Evolutionary conservation across 371 early-diverging fungal species (phyloP), one percentile per base, ranked within the genome.

Genomic region (Mortierella sp.): DNA sequence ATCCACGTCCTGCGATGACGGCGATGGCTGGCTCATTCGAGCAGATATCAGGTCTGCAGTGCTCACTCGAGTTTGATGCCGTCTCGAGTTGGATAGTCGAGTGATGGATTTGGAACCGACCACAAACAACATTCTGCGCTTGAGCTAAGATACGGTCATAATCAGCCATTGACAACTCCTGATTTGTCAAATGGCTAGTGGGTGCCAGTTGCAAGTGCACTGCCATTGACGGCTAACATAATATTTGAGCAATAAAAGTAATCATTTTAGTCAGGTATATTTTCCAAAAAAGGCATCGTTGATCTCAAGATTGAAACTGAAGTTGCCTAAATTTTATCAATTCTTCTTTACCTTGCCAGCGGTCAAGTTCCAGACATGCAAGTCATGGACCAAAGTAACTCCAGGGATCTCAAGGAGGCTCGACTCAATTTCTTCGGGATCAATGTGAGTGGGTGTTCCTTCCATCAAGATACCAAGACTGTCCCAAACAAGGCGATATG

Each of bases 281-380:
- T 61, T 61, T 22, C 67, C 42, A 51, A 70, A 63, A 40, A 67
- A 57, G 64, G 78, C 59, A 66, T 32, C 69, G 61, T 68, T 70
- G 26, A 74, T 70, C 40, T 81, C 68, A 49, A 10, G n/a, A 3
- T 17, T 26, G 22, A 23, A 26, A 10, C 26, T 26, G 19, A 15
- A 0, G 28, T 12, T 28, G 40, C 26, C 26, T 51, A 22, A 40
- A 28, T 8, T 56, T 23, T 32, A 15, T 66, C 9, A 22, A 28
- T 53, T 40, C 60, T n/a, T 35, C 8, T 45, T 55, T 71, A 78
- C 78, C 73, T 92, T 93, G 58, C 93, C 94, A 26, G 90, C 86
- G 0, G 93, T 92, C 70, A 94, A 80, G 32, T 86, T 88, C 94
- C 94, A 94, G 37, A 92, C 86, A 63, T 93, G 93, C 34, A 93